A percentile compares a stretch with the other conserved stretches of the same genome.
Evolutionary conservation across 441 rosid genomes (phyloP).

Genomic region (Gossypium trilobum): DNA sequence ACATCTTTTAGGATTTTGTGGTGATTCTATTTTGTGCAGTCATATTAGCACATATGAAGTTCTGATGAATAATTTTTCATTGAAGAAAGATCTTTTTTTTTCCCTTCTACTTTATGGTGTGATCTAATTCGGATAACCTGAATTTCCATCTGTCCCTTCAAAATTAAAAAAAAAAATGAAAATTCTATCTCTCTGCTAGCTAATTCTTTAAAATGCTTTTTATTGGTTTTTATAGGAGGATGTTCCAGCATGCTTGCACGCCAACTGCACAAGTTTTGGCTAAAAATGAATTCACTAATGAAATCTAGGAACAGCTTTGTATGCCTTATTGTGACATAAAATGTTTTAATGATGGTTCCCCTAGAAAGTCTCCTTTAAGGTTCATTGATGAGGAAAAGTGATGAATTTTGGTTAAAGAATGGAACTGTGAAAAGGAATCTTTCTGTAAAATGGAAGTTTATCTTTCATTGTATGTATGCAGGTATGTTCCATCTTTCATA

Average conservation of each 20-base stretch:
- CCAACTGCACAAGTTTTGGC: background rate
- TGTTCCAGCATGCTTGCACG: background rate
- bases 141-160: background rate
- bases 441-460: conserved; percentile 40
- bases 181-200: background rate
- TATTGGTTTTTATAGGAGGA: background rate
- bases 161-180: background rate
- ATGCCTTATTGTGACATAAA: background rate
- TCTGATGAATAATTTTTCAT: background rate
- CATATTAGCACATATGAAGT: background rate
- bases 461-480: conserved; percentile 40
- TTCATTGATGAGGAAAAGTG: background rate
- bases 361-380: background rate
- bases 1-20: background rate
- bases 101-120: background rate
- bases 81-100: background rate
- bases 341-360: background rate
- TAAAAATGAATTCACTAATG: background rate
- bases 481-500: conserved; percentile 98
- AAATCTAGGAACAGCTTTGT: background rate
- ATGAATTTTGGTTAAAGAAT: conserved; percentile 13
- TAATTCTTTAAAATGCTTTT: background rate
- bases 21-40: background rate
- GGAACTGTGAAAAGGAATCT: background rate
- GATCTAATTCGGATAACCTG: background rate